Conservation (phyloP, 257 asterid genomes). For the Ajuga chamaepitys region DNA sequence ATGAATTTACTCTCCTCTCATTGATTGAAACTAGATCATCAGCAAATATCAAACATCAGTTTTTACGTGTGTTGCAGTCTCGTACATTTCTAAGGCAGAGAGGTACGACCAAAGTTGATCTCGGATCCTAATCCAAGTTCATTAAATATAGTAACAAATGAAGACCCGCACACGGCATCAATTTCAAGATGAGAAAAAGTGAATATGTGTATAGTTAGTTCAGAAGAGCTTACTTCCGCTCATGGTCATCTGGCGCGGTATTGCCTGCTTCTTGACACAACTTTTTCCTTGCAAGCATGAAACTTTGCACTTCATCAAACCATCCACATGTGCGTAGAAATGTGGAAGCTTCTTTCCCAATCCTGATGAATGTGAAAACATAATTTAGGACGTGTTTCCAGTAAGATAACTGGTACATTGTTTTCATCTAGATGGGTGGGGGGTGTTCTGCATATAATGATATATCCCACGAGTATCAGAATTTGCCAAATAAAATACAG, state of each 20-base stretch:
- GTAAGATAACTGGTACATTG: neutral
- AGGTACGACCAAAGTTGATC: too few relatives aligned
- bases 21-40: too few relatives aligned
- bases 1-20: too few relatives aligned
- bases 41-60: too few relatives aligned
- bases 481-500: neutral
- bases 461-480: neutral
- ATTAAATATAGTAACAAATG: neutral
- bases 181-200: slow-evolving; percentile 1
- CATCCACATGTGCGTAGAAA: slow-evolving; percentile 73
- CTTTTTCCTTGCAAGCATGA: slow-evolving; percentile 65
- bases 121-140: neutral
- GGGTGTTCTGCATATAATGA: neutral
- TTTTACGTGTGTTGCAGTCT: too few relatives aligned
- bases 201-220: neutral
- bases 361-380: slow-evolving; percentile 39
- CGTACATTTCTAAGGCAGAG: too few relatives aligned
- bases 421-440: neutral
- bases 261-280: slow-evolving; percentile 35
- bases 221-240: slow-evolving; percentile 55
- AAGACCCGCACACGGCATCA: slow-evolving; percentile 5
- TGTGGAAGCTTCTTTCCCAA: slow-evolving; percentile 66
- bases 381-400: slow-evolving; percentile 5
- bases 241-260: slow-evolving; percentile 29
- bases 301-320: slow-evolving; percentile 60